phyloP scores from a whole-genome alignment of 441 rosid genomes.

The Gossypium aridum region DNA sequence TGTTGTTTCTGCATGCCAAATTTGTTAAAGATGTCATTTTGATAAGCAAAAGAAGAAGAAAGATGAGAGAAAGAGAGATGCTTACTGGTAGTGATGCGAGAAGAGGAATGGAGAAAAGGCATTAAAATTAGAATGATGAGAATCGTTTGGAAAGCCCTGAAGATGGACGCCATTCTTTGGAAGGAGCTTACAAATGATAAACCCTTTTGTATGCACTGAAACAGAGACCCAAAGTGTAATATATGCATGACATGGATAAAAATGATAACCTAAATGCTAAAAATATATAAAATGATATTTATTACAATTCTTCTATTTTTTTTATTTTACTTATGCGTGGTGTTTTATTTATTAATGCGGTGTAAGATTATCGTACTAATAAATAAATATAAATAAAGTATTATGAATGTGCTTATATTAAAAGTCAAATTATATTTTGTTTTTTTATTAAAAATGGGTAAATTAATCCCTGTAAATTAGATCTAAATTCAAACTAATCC shows the following conservation, averaged over 20 bases:
- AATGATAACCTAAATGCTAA: background rate
- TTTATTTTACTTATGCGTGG: too few relatives aligned
- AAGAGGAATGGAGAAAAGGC: slow-evolving; percentile 18
- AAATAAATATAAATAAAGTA: too few relatives aligned
- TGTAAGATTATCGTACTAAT: too few relatives aligned
- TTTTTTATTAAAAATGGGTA: too few relatives aligned
- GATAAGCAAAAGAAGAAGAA: background rate
- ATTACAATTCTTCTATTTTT: background rate
- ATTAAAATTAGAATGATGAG: slow-evolving; percentile 14
- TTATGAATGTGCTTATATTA: accelerated
- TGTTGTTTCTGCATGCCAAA: slow-evolving; percentile 7
- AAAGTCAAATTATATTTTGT: too few relatives aligned
- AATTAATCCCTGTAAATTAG: too few relatives aligned
- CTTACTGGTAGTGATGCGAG: slow-evolving; percentile 11
- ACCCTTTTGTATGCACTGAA: background rate
- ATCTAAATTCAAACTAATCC: too few relatives aligned
- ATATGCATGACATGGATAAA: background rate
- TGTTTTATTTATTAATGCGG: too few relatives aligned
- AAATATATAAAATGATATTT: background rate
- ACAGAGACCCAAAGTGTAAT: background rate
- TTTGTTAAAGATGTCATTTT: background rate
- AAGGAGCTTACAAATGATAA: background rate
- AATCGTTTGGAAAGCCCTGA: slow-evolving; percentile 13
- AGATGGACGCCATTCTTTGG: slow-evolving; percentile 16
- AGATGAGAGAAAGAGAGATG: background rate